These are phyloP conservation scores for Goffeauzyma gilvescens DNA, from an alignment of 768 basidiomycete genomes.

Conservation along the genomic window DNA sequence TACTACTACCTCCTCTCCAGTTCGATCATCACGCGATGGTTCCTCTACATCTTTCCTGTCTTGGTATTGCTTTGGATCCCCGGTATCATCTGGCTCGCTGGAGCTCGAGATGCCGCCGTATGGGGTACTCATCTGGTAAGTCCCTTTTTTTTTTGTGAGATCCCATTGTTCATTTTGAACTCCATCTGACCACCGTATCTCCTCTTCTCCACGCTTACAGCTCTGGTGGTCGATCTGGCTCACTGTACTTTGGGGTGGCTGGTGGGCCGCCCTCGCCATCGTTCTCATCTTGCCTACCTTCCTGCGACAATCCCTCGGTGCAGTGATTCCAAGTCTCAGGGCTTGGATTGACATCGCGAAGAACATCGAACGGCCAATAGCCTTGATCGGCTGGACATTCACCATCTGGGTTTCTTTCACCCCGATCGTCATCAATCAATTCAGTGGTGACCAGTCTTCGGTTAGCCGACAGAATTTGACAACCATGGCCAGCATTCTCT, in stretches of 20 bases:
- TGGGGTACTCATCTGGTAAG: slow-evolving; percentile 32
- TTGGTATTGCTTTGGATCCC: slow-evolving; percentile 38
- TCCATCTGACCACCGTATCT: slow-evolving; percentile 31
- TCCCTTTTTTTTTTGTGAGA: no score
- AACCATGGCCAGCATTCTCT: slow-evolving; percentile 48
- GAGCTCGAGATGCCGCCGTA: slow-evolving; percentile 39
- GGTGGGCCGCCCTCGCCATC: slow-evolving; percentile 56
- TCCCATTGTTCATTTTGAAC: background rate
- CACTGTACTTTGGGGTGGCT: slow-evolving; percentile 58
- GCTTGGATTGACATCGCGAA: slow-evolving; percentile 64
- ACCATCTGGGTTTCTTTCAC: slow-evolving; percentile 53
- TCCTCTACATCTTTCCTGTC: slow-evolving; percentile 52
- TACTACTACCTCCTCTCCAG: slow-evolving; percentile 58
- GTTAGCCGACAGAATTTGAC: slow-evolving; percentile 35
- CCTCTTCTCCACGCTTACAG: slow-evolving; percentile 41
- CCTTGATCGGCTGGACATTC: slow-evolving; percentile 46
- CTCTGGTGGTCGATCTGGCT: slow-evolving; percentile 77
- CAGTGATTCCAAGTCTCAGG: slow-evolving; percentile 50
- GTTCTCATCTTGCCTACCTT: slow-evolving; percentile 37
- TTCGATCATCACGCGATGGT: slow-evolving; percentile 63
- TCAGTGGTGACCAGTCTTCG: slow-evolving; percentile 19
- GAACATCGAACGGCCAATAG: slow-evolving; percentile 45
- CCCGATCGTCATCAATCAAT: slow-evolving; percentile 33
- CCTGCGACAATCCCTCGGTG: slow-evolving; percentile 47
- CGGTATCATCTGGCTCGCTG: slow-evolving; percentile 45